Evolutionary conservation across 2,329 filamentous ascomycete genomes (phyloP).

Genomic region (Monosporascus sp.): DNA sequence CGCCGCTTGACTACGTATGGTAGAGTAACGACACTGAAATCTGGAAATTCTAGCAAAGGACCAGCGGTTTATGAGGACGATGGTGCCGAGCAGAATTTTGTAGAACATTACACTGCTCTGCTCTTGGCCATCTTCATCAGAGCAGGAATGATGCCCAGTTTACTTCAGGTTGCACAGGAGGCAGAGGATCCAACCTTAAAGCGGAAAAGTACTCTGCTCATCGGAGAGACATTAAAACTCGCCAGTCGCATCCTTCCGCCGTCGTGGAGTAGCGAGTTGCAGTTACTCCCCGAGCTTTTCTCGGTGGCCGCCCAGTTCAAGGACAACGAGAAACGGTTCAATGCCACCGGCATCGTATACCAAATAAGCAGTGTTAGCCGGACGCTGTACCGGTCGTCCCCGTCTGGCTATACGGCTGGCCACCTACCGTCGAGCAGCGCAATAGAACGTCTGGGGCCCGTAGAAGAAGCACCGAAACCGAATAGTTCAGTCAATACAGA

Average conservation of each 20-base stretch:
- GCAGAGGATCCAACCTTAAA: slow-evolving; percentile 66
- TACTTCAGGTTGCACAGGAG: slow-evolving; percentile 62
- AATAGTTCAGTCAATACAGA: slow-evolving; percentile 47
- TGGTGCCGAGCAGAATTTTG: slow-evolving; percentile 72
- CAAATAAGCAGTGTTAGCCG: slow-evolving; percentile 97
- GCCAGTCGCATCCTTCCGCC: slow-evolving; percentile 79
- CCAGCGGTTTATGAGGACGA: slow-evolving; percentile 57
- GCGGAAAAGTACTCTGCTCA: slow-evolving; percentile 82
- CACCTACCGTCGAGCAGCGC: slow-evolving; percentile 38
- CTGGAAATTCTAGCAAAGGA: slow-evolving; percentile 43
- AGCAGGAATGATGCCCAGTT: slow-evolving; percentile 62
- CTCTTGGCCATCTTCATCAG: slow-evolving; percentile 81
- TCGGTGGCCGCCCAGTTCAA: slow-evolving; percentile 68
- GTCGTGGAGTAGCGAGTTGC: slow-evolving; percentile 76
- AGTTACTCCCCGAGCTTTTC: slow-evolving; percentile 83
- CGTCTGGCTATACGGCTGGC: slow-evolving; percentile 36
- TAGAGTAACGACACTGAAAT: slow-evolving; percentile 80
- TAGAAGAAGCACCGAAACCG: slow-evolving; percentile 53
- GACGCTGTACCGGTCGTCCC: slow-evolving; percentile 76
- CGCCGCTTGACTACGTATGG: slow-evolving; percentile 92
- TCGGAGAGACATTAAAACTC: slow-evolving; percentile 87
- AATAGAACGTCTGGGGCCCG: slow-evolving; percentile 41
- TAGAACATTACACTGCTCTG: slow-evolving; percentile 90
- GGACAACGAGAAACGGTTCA: slow-evolving; percentile 65
- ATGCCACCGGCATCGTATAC: slow-evolving; percentile 87